Evolutionary conservation across 2,329 filamentous ascomycete genomes (phyloP).

Genomic region (Exophiala sp.): DNA sequence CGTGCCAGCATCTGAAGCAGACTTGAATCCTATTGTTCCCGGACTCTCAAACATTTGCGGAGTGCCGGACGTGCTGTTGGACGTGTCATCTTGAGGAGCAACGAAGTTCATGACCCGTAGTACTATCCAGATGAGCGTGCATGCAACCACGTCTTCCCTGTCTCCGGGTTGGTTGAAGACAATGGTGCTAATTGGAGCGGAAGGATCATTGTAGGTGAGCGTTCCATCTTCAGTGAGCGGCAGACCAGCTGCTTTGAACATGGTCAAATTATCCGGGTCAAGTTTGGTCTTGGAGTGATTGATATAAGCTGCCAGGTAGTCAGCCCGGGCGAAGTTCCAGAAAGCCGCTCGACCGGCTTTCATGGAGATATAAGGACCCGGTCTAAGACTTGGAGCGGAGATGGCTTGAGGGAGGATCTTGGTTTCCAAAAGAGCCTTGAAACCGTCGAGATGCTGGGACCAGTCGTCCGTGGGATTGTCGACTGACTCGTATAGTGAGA

Average conservation of each 20-base stretch:
- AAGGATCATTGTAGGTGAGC: slow-evolving; percentile 16
- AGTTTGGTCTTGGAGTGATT: slow-evolving; percentile 60
- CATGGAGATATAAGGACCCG: slow-evolving; percentile 39
- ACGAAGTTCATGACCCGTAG: slow-evolving; percentile 66
- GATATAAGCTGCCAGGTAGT: slow-evolving; percentile 63
- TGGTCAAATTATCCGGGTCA: slow-evolving; percentile 58
- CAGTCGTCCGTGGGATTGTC: slow-evolving; percentile 62
- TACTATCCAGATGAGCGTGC: slow-evolving; percentile 63
- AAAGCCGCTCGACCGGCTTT: slow-evolving; percentile 59
- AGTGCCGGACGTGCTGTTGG: slow-evolving; percentile 31
- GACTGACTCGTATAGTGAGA: slow-evolving; percentile 67
- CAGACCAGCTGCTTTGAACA: slow-evolving; percentile 64
- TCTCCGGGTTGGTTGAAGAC: slow-evolving; percentile 19
- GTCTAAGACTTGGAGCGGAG: slow-evolving; percentile 14
- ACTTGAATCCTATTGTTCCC: background rate
- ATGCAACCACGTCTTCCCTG: slow-evolving; percentile 61
- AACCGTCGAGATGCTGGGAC: slow-evolving; percentile 61
- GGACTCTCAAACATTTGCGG: slow-evolving; percentile 37
- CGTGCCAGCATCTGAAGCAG: slow-evolving; percentile 40
- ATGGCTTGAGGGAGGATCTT: slow-evolving; percentile 37
- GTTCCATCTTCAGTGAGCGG: slow-evolving; percentile 50
- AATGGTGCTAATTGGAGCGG: slow-evolving; percentile 12
- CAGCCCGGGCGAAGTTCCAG: slow-evolving; percentile 65
- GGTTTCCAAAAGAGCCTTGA: slow-evolving; percentile 57
- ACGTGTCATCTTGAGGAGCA: slow-evolving; percentile 27